Evolutionary conservation across 768 basidiomycete species (phyloP), one percentile per base, ranked within the genome.

Genomic region (Amanita rimosa): DNA sequence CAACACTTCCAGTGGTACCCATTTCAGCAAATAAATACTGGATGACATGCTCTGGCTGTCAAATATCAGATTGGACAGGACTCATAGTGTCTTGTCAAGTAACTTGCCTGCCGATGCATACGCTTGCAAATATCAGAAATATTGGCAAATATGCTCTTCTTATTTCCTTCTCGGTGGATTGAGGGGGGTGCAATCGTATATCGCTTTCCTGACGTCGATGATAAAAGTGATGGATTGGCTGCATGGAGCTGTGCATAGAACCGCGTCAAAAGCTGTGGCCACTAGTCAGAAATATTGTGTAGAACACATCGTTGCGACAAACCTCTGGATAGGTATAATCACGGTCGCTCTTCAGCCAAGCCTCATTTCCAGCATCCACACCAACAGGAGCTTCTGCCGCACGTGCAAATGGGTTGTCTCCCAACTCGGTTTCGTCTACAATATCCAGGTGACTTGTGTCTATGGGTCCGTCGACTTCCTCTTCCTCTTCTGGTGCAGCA

Each of bases 281-380:
- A 49, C 46, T 17, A 44, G 46, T 57, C 46, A 52, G 36, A 4
- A 49, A 33, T 34, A 31, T 57, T n/a, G 44, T 13, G 37, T 22
- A 7, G 35, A 44, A 8, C 42, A 38, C 33, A 29, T 44, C 17
- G 24, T 55, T 35, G 6, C n/a, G 9, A 56, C 75, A 42, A 34
- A 87, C 93, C 76, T 99, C 95, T 47, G 77, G 78, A 62, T 98
- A 99, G n/a, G 81, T 86, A 63, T 97, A 96, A 65, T 98, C 95
- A 38, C 95, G 79, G 65, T 97, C 94, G 54, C 82, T 88, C 60
- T 79, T 79, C 21, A 96, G 74, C 95, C 95, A 99, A 39, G 89
- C 78, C 59, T 92, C 90, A 26, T 72, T 83, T 6, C 86, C 88
- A 17, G 78, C 75, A 55, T 90, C 87, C 1, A 86, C 68, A 22